Evolutionary conservation across 306 rosid species (phyloP).

Genomic region (Rosa multiflora): DNA sequence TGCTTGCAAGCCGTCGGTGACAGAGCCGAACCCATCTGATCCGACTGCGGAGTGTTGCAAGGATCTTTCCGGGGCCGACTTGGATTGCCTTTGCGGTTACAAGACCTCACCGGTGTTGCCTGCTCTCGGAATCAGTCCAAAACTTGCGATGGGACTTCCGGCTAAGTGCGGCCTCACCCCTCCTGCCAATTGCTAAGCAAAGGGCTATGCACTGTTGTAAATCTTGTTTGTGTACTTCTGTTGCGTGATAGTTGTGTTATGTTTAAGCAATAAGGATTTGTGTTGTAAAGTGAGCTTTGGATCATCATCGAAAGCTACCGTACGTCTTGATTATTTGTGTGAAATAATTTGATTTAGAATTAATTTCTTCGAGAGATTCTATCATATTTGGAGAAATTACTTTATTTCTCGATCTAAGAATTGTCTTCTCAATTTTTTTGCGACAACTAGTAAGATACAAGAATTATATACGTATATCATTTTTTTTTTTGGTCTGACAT

Average conservation of each 20-base stretch:
- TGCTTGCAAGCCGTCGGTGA: constrained; percentile 65
- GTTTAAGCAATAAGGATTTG: neutral
- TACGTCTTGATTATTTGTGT: neutral
- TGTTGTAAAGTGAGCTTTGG: neutral
- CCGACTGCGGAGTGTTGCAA: constrained; percentile 41
- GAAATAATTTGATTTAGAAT: neutral
- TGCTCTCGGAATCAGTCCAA: constrained; percentile 49
- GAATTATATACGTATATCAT: too few species aligned
- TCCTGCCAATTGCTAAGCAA: constrained; percentile 44
- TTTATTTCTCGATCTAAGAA: too few species aligned
- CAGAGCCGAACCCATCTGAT: constrained; percentile 40
- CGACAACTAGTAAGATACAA: too few species aligned
- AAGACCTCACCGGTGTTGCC: constrained; percentile 48
- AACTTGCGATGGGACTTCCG: constrained; percentile 63
- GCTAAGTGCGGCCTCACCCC: constrained; percentile 57
- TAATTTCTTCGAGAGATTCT: too few species aligned
- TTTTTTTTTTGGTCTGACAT: too few species aligned
- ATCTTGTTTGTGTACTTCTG: neutral
- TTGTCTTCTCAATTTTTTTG: too few species aligned
- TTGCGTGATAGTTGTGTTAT: neutral
- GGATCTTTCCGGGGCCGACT: constrained; percentile 50
- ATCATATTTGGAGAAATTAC: too few species aligned
- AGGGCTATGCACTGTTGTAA: neutral
- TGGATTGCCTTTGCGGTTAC: constrained; percentile 64
- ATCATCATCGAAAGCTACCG: neutral